phyloP scores from a whole-genome alignment of 371 early-diverging fungal genomes.

The Coemansia sp. region DNA sequence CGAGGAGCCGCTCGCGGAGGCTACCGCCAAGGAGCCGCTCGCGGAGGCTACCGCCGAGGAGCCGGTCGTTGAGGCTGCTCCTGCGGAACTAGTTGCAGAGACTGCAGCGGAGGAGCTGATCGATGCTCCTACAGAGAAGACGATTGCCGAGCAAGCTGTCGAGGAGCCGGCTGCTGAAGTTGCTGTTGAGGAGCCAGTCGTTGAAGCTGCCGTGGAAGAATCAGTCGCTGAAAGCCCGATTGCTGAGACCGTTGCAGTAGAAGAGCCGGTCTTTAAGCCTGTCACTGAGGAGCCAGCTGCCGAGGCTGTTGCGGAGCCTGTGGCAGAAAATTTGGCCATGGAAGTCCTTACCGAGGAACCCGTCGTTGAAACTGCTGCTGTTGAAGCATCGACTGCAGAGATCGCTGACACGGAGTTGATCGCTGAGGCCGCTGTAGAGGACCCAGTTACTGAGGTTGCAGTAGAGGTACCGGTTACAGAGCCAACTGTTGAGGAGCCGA shows the following conservation, averaged over 20 bases:
- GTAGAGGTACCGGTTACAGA: not conserved
- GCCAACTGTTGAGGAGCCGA: not conserved
- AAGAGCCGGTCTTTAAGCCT: not conserved
- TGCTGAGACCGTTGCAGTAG: not conserved
- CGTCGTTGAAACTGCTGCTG: not conserved
- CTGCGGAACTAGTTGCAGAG: not conserved
- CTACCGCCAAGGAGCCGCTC: too few species aligned
- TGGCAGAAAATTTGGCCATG: not conserved
- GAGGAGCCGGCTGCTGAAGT: not conserved
- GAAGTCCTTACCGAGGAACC: not conserved
- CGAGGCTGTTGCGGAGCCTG: not conserved
- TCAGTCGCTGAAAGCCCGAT: not conserved
- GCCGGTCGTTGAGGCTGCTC: not conserved
- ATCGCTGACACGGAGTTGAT: too few species aligned
- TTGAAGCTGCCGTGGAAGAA: not conserved
- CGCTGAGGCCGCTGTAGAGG: not conserved
- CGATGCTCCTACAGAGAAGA: not conserved
- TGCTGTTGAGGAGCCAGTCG: conserved; percentile 1
- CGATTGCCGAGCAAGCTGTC: not conserved
- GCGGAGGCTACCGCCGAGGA: not conserved
- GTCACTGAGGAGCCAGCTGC: not conserved
- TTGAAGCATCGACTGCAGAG: not conserved
- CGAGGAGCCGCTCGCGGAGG: too few species aligned
- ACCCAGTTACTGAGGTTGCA: not conserved
- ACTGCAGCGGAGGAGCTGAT: not conserved